Evolutionary conservation across 1,284 basidiomycete genomes (phyloP).

Genomic region (Cryptococcus neoformans): DNA sequence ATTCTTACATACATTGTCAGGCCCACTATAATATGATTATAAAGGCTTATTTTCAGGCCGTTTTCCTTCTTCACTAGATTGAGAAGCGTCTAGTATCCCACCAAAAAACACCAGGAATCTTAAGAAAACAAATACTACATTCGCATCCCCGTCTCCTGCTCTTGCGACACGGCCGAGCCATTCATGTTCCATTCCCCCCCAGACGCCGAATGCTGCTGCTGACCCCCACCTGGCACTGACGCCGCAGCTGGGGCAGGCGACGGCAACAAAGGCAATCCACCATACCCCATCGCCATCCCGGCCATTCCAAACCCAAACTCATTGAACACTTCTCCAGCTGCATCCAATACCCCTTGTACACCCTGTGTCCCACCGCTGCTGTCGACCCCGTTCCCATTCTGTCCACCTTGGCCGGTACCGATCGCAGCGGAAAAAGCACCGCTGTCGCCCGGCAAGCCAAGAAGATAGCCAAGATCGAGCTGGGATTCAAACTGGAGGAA

Average conservation of each 20-base stretch:
- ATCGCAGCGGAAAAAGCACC: neutral
- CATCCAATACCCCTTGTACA: neutral
- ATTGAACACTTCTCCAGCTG: conserved; percentile 3
- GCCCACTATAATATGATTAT: too few relatives aligned
- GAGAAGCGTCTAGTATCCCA: too few relatives aligned
- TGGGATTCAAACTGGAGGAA: conserved; percentile 22
- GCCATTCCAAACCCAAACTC: conserved; percentile 15
- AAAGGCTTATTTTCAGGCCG: too few relatives aligned
- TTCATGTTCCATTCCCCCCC: too few relatives aligned
- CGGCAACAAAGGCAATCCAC: neutral
- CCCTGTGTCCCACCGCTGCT: neutral
- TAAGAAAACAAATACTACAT: too few relatives aligned
- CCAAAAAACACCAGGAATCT: too few relatives aligned
- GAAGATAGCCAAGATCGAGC: conserved; percentile 20
- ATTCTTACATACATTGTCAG: too few relatives aligned
- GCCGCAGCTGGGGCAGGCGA: neutral
- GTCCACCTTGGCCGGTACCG: neutral
- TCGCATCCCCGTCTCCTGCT: too few relatives aligned
- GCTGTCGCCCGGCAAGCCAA: conserved; percentile 24
- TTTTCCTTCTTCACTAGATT: too few relatives aligned
- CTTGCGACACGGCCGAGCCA: too few relatives aligned
- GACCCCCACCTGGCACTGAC: too few relatives aligned
- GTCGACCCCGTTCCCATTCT: neutral
- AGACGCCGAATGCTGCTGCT: too few relatives aligned
- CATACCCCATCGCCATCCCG: conserved; percentile 7